Base-by-base conservation (phyloP, 2,329 filamentous ascomycete genomes). In the Bimuria novae-zelandiae region DNA sequence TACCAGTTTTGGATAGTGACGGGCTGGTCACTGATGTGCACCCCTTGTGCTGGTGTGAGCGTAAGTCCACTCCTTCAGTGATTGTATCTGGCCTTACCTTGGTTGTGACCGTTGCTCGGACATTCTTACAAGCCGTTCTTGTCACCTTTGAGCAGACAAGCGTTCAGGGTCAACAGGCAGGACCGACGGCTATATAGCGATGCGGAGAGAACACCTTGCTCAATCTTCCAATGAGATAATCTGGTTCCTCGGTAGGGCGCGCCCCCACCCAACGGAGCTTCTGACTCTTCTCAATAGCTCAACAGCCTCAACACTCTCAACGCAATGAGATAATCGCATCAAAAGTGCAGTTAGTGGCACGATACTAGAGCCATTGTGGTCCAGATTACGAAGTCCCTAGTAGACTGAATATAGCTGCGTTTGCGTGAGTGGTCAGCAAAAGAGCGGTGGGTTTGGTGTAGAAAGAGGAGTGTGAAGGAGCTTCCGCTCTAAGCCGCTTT, bases 21-120 rank as follows among this genome's bases (percentile, higher is more conserved):
- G 56, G 88, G 87, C 60, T 84, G 82, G 55, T 93, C 89, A 59
- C 89, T 84, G 75, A 94, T 92, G 75, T 94, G 90, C 68, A 86
- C 82, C 77, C 93, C 94, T 12, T 86, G 81, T 77, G 92, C 93
- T n/a, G 7, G 3, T 12, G 43, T 35, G 7, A 25, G 32, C 5
- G 29, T 7, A 17, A 7, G 21, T 37, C 19, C 3, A 21, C 7
- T 3, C 6, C n/a, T 21, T 25, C 21, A 12, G 7, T 4, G 19
- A 6, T n/a, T 16, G n/a, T 11, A 25, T 35, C 16, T 16, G 17
- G 6, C 37, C 33, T 37, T 21, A 47, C 44, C 33, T 47, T 30
- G 22, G 16, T n/a, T 30, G 30, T 12, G 8, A 5, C 21, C 44
- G 22, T 25, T 47, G 37, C 17, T 29, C 33, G 25, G 16, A 19